phyloP scores from a whole-genome alignment of 2,329 filamentous ascomycete genomes.

The Aspergillus sp. region DNA sequence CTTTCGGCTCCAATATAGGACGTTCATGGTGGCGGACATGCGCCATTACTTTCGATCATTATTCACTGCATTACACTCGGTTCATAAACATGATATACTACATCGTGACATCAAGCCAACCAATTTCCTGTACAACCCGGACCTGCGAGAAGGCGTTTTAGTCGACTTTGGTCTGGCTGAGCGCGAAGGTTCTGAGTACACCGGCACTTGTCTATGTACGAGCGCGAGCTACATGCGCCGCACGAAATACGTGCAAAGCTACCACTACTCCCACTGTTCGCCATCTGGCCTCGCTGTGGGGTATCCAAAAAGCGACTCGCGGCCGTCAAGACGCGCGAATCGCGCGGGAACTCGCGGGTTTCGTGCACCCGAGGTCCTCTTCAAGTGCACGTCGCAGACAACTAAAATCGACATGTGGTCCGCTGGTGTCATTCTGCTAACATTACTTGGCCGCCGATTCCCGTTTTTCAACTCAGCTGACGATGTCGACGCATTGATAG shows the following conservation, averaged over 20 bases:
- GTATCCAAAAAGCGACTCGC: conserved; percentile 86
- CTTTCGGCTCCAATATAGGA: conserved; percentile 86
- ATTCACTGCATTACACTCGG: conserved; percentile 78
- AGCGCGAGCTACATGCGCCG: conserved; percentile 64
- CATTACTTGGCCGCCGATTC: conserved; percentile 85
- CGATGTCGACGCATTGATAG: conserved; percentile 95
- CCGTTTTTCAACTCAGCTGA: conserved; percentile 99
- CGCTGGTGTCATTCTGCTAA: conserved; percentile 94
- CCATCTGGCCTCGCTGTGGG: conserved; percentile 53
- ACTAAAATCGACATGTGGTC: conserved; percentile 97
- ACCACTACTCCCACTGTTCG: conserved; percentile 56
- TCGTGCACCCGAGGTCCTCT: conserved; percentile 90
- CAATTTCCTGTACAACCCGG: conserved; percentile 91
- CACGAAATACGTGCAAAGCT: conserved; percentile 53
- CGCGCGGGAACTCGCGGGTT: conserved; percentile 93
- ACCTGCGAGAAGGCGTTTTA: conserved; percentile 74
- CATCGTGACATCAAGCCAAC: conserved; percentile 97
- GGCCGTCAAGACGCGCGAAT: conserved; percentile 86
- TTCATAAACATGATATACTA: conserved; percentile 81
- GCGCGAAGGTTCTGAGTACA: conserved; percentile 56
- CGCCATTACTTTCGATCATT: conserved; percentile 85
- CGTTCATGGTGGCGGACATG: conserved; percentile 84
- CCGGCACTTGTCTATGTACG: conserved; percentile 70
- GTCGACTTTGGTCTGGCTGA: conserved; percentile 99
- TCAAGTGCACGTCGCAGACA: conserved; percentile 95